Evolutionary conservation across 2,329 filamentous ascomycete species (phyloP).

Genomic region (Penicillium digitatum): DNA sequence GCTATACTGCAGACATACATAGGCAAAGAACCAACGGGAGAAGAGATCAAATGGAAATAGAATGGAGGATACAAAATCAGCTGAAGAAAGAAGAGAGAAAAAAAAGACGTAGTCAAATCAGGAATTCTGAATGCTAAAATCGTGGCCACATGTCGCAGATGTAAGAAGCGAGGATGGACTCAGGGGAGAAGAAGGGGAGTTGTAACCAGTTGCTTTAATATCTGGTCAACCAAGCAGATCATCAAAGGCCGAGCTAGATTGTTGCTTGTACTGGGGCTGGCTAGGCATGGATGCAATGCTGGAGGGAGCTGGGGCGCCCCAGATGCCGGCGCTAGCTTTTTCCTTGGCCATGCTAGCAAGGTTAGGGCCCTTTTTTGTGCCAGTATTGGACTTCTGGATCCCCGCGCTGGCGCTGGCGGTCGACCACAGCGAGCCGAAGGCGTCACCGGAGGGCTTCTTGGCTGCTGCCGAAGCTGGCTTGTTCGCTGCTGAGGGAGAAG

Average conservation of each 20-base stretch:
- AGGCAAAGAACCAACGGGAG: background rate
- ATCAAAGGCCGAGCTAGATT: conserved; percentile 36
- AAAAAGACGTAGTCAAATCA: background rate
- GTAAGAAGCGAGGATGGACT: background rate
- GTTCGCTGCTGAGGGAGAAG: conserved; percentile 39
- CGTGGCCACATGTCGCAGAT: conserved; percentile 4
- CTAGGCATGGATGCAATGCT: conserved; percentile 48
- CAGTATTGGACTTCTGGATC: conserved; percentile 67
- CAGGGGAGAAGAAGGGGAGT: background rate
- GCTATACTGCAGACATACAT: background rate
- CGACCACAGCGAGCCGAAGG: conserved; percentile 82
- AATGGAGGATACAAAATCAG: background rate
- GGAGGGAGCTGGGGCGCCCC: conserved; percentile 67
- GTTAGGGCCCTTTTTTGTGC: conserved; percentile 64
- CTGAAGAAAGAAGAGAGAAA: background rate
- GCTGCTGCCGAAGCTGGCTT: conserved; percentile 47
- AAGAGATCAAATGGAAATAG: background rate
- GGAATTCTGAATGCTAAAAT: conserved; percentile 6
- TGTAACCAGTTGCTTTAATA: background rate
- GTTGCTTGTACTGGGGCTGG: conserved; percentile 32
- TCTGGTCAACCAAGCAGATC: conserved; percentile 38
- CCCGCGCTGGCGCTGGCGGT: conserved; percentile 64
- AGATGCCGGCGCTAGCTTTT: conserved; percentile 90
- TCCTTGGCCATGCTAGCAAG: conserved; percentile 96
- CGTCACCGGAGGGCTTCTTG: conserved; percentile 62